Conservation (phyloP, 2,329 filamentous ascomycete genomes). For the Fusarium brachygibbosum region DNA sequence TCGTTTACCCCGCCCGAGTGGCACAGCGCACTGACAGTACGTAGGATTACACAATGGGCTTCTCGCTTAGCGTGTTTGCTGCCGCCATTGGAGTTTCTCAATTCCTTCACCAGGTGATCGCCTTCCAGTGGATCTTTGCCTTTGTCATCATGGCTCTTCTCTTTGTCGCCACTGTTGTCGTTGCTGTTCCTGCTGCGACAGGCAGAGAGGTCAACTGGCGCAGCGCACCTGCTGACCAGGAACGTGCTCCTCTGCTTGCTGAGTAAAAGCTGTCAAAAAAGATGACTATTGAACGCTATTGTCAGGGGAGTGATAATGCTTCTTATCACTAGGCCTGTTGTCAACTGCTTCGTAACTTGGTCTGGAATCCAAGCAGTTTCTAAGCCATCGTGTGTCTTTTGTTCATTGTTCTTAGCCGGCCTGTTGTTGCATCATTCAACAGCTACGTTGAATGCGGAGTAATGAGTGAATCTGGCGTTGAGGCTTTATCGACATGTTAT, state of each 20-base stretch:
- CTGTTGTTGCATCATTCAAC: slow-evolving; percentile 26
- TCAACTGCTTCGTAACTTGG: not conserved
- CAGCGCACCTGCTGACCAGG: slow-evolving; percentile 61
- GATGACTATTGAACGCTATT: not conserved
- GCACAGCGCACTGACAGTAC: slow-evolving; percentile 27
- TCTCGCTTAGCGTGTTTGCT: slow-evolving; percentile 79
- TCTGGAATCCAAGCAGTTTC: slow-evolving; percentile 3
- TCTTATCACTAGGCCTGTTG: slow-evolving; percentile 1
- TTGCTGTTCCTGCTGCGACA: slow-evolving; percentile 74
- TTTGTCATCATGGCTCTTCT: slow-evolving; percentile 84
- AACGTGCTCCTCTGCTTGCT: slow-evolving; percentile 72
- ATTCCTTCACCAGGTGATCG: slow-evolving; percentile 78
- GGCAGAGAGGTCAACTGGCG: slow-evolving; percentile 69
- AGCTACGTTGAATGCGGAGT: slow-evolving; percentile 31
- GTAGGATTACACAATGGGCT: slow-evolving; percentile 81
- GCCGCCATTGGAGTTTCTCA: slow-evolving; percentile 84
- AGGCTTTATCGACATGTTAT: slow-evolving; percentile 16
- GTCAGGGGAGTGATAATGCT: not conserved
- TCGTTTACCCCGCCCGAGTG: not conserved
- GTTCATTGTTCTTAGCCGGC: slow-evolving; percentile 17
- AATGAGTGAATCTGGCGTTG: slow-evolving; percentile 35
- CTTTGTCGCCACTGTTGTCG: slow-evolving; percentile 74
- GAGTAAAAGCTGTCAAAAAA: slow-evolving; percentile 52
- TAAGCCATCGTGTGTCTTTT: slow-evolving; percentile 15
- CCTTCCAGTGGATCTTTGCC: slow-evolving; percentile 93